Evolutionary conservation across 2,329 filamentous ascomycete species (phyloP).

Genomic region (Hypoxylon sp.): DNA sequence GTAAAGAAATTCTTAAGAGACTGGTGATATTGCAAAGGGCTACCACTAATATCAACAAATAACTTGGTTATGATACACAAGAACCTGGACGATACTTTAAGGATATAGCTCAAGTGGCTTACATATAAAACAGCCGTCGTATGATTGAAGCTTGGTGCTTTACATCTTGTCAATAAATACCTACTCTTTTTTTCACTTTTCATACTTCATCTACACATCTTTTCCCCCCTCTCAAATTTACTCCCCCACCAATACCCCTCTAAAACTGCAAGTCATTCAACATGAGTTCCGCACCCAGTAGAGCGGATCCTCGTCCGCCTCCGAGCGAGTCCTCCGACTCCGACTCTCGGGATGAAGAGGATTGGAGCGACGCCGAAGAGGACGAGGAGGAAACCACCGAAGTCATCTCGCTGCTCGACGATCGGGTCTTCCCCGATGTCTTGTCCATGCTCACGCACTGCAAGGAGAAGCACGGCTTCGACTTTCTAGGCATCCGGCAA

Average conservation of each 20-base stretch:
- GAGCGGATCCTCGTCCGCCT: constrained; percentile 40
- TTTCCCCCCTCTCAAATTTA: neutral
- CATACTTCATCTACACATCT: constrained; percentile 7
- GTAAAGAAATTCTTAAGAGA: constrained; percentile 48
- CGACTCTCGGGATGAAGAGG: constrained; percentile 59
- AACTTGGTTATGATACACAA: constrained; percentile 17
- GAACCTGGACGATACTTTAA: constrained; percentile 3
- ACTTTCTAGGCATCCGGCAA: constrained; percentile 74
- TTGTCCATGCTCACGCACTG: constrained; percentile 77
- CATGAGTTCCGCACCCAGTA: constrained; percentile 36
- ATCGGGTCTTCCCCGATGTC: constrained; percentile 75
- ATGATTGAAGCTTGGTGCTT: constrained; percentile 7
- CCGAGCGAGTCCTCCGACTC: constrained; percentile 57
- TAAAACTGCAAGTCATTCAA: constrained; percentile 8
- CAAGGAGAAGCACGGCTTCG: constrained; percentile 76
- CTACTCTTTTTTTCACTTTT: neutral
- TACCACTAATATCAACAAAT: constrained; percentile 35
- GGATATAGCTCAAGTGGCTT: constrained; percentile 33
- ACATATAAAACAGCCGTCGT: constrained; percentile 7
- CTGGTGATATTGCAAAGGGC: constrained; percentile 47
- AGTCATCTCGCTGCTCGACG: constrained; percentile 78
- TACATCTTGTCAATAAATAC: neutral
- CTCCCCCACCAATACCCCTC: neutral
- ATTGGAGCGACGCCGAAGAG: constrained; percentile 70
- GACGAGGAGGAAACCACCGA: constrained; percentile 73